phyloP scores from a whole-genome alignment of 352 stramenopile genomes.

The Pseudoperonospora humuli region DNA sequence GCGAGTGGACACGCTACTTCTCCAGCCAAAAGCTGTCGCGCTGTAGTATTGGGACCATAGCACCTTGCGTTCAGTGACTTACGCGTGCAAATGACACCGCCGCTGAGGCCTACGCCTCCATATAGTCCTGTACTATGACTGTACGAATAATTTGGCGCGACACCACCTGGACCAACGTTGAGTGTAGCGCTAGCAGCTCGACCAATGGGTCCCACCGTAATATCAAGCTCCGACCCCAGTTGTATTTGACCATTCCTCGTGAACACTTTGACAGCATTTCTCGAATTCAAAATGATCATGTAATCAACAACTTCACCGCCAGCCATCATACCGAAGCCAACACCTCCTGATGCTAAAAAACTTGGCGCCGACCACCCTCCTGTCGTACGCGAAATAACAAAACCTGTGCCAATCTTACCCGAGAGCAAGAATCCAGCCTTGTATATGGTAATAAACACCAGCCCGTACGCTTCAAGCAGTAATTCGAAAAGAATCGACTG shows the following conservation, averaged over 20 bases:
- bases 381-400: constrained; percentile 68
- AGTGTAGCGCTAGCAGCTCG: constrained; percentile 52
- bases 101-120: constrained; percentile 59
- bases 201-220: constrained; percentile 63
- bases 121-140: constrained; percentile 70
- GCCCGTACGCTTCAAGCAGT: constrained; percentile 58
- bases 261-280: constrained; percentile 69
- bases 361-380: constrained; percentile 66
- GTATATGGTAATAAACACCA: constrained; percentile 79
- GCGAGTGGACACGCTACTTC: constrained; percentile 55
- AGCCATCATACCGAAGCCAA: constrained; percentile 81
- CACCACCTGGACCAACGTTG: constrained; percentile 50
- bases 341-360: constrained; percentile 55
- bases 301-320: constrained; percentile 76
- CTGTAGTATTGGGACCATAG: constrained; percentile 51
- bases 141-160: constrained; percentile 79
- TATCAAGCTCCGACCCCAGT: constrained; percentile 60
- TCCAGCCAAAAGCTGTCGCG: constrained; percentile 57
- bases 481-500: constrained; percentile 72
- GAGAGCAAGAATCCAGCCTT: constrained; percentile 78
- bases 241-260: constrained; percentile 72
- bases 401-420: constrained; percentile 66
- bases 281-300: constrained; percentile 73
- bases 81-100: constrained; percentile 61
- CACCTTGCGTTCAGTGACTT: constrained; percentile 71